Base-by-base conservation (phyloP, 2,329 filamentous ascomycete species). In the Coleophoma eucalyptorum region DNA sequence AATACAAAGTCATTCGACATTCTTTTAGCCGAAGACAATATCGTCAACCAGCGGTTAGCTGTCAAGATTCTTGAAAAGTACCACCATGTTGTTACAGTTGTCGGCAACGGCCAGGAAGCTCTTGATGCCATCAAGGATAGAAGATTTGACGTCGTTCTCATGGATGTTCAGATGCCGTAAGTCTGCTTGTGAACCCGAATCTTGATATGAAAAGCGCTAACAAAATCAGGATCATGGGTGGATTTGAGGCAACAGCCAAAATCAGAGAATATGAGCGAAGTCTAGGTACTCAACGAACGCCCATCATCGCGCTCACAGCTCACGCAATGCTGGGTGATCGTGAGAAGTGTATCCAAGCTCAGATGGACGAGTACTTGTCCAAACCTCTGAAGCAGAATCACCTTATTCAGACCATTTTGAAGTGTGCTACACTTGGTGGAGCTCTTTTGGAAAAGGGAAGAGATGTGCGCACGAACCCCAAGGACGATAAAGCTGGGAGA, bases 101-200 rank as follows among this genome's bases (percentile, higher is more conserved):
- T 96, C 41, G 90, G 92, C 62, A 99, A 99, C 66, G 94, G 94
- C 54, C 80, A 92, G 57, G 93, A 97, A 65, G 94, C 94, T 1
- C 84, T 97, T 13, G 89, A 97, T 65, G 86, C 89, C n/a, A 85
- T 97, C 61, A 92, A 95, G 77, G 83, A 86, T 67, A 93, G 88
- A 72, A 87, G 90, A 66, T 99, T 95, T 67, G 94, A 99, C 68
- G 90, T 96, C 55, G 94, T 99, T 57, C 79, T 99, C 45, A 99
- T 99, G 94, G 94, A 99, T 66, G 94, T 99, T 16, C 94, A 97
- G 68, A 99, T 99, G 94, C 94, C 94, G n/a, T 89, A 97, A 63
- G 97, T 97, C 26, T 26, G 26, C 26, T 26, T 92, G 86, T 89
- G 72, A 74, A 83, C 50, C n/a, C 37, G 42, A 48, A 34, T 47